These are phyloP conservation scores for Margaritispora aquatica DNA, from an alignment of 495 filamentous ascomycete species.

Conservation along the genomic window DNA sequence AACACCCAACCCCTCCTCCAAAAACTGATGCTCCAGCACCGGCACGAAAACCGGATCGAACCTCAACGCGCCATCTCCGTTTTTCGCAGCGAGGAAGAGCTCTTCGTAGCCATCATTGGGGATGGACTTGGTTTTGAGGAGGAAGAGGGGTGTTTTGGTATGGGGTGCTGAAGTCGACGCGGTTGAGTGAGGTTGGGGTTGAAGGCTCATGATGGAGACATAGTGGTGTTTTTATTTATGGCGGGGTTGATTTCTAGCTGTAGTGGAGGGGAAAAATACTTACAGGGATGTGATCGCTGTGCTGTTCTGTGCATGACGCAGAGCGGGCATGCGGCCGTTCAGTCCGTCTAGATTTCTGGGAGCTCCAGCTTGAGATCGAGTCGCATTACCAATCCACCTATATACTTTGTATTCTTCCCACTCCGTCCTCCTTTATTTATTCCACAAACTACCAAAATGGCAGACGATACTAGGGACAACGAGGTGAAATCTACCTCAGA, in stretches of 20 bases:
- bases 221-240: neutral
- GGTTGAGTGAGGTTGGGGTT: neutral
- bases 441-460: constrained; percentile 12
- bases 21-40: constrained; percentile 67
- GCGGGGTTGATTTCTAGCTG: neutral
- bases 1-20: constrained; percentile 34
- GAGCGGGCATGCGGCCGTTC: neutral
- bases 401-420: too few relatives aligned
- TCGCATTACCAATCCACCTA: neutral
- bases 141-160: constrained; percentile 53
- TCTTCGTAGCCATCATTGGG: constrained; percentile 77
- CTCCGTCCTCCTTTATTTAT: too few relatives aligned
- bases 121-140: constrained; percentile 81
- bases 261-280: neutral
- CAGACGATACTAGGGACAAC: constrained; percentile 22
- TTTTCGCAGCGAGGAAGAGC: constrained; percentile 51
- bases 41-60: constrained; percentile 67
- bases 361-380: neutral
- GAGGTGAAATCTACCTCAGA: neutral
- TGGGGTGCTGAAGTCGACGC: neutral
- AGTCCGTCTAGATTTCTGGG: neutral
- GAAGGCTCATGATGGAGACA: neutral
- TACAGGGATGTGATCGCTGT: too few relatives aligned
- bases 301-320: neutral
- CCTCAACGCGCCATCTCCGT: constrained; percentile 17